Percentiles rank a stretch among this genome's conserved stretches.
Evolutionary conservation across 495 filamentous ascomycete genomes (phyloP).

Genomic region (Chlorociboria aeruginascens): DNA sequence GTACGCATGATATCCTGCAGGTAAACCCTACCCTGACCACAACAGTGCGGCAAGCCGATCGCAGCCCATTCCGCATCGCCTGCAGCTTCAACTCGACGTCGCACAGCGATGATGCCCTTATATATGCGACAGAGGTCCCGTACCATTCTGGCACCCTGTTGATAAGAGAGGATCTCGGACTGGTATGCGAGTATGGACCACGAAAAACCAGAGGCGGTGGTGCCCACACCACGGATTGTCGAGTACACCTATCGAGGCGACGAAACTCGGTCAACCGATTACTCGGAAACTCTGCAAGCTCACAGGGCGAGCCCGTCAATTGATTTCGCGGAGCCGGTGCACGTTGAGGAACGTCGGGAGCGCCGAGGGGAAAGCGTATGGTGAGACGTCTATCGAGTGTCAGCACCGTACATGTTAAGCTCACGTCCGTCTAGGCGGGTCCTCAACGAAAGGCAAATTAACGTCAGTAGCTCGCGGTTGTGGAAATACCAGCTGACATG

Average conservation of each 20-base stretch:
- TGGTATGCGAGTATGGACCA: conserved; percentile 19
- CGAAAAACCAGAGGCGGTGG: conserved; percentile 23
- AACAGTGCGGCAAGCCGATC: too few relatives aligned
- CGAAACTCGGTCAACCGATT: neutral
- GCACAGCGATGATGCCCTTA: too few relatives aligned
- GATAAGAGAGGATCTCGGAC: neutral
- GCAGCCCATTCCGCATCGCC: too few relatives aligned
- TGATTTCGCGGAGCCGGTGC: conserved; percentile 14
- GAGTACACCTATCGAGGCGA: conserved; percentile 6
- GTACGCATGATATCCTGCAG: too few relatives aligned
- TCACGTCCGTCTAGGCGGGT: conserved; percentile 19
- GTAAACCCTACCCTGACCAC: too few relatives aligned
- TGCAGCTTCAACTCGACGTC: too few relatives aligned
- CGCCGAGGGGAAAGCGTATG: conserved; percentile 23
- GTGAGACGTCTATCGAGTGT: conserved; percentile 9
- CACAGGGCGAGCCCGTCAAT: conserved; percentile 6
- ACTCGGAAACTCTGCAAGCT: conserved; percentile 3
- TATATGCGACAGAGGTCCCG: neutral
- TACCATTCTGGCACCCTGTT: neutral
- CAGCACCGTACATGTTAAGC: neutral
- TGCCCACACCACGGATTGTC: conserved; percentile 10
- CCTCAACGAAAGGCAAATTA: conserved; percentile 27
- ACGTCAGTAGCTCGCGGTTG: conserved; percentile 13
- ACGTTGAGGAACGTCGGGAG: conserved; percentile 19
- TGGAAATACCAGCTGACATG: neutral